Base-by-base conservation (phyloP, 371 early-diverging fungal species). In the Capillidium rhysosporum region DNA sequence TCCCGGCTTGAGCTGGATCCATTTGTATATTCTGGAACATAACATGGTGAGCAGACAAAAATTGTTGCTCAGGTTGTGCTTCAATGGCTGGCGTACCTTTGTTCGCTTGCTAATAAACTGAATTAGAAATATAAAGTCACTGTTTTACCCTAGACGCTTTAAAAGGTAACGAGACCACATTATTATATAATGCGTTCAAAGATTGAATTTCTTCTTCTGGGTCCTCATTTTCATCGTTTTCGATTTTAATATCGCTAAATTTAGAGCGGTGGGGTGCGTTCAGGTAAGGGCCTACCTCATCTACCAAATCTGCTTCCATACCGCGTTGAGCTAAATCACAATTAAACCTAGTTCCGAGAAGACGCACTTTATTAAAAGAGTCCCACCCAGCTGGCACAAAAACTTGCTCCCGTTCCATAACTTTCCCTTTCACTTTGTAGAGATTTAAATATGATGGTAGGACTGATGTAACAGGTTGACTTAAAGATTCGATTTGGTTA, bases 331-430 rank as follows among this genome's bases (percentile, higher is more conserved):
- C 59, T 0, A 67, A 66, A 8, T 70, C 68, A 49, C 80, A 80
- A 53, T 82, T 78, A 56, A 89, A 91, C 9, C 78, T 80, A 38
- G 76, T 79, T 47, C 80, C 64, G 39, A 88, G 60, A 18, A 82
- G 75, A 24, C 73, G 68, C 44, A 93, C 82, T 63, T 88, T 89
- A 20, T 82, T 80, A 73, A 78, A 84, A 31, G 85, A 80, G 60
- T 93, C 94, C 94, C 92, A 93, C 21, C 94, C 94, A 24, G 84
- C 66, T 8, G 94, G 94, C 18, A 93, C 81, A 57, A 86, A 67
- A 9, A 90, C 82, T 8, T 73, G 69, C 54, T 88, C 88, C n/a
- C 90, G 77, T 48, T 93, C 92, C 16, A 91, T 78, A 0, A 86
- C 80, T 40, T 85, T 79, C 8, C 89, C 82, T 8, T 79, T 71